phyloP scores from a whole-genome alignment of 179 eudicot genomes.

The Camellia oleifera region DNA sequence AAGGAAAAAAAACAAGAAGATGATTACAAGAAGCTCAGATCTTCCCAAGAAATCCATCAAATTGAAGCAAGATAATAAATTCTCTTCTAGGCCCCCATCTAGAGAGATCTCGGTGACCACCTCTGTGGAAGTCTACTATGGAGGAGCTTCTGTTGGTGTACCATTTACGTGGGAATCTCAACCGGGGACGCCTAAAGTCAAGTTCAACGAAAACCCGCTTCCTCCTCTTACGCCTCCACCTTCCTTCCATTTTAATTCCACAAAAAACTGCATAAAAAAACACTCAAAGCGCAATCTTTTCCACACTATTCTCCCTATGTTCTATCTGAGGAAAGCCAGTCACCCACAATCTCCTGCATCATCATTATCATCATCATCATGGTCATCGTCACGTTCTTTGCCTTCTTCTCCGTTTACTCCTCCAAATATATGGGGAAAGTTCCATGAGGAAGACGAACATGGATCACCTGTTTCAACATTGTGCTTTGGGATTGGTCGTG shows the following conservation, averaged over 20 bases:
- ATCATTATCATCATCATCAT: conserved; percentile 8
- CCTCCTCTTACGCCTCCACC: conserved; percentile 42
- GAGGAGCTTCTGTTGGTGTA: conserved; percentile 22
- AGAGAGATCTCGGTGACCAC: conserved; percentile 12
- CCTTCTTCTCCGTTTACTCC: conserved; percentile 14
- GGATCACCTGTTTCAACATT: conserved; percentile 16
- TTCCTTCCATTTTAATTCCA: conserved; percentile 11
- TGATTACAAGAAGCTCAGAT: conserved; percentile 6
- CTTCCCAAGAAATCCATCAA: conserved; percentile 17
- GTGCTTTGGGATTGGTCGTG: conserved; percentile 20
- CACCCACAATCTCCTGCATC: conserved; percentile 11
- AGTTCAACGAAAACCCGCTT: conserved; percentile 19
- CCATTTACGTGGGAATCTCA: conserved; percentile 38
- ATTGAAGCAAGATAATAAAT: conserved; percentile 2
- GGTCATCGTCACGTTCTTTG: conserved; percentile 13
- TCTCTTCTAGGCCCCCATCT: conserved; percentile 7
- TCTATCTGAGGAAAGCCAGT: conserved; percentile 9
- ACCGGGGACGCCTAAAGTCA: conserved; percentile 36
- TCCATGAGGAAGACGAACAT: not conserved
- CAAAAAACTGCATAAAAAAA: not conserved
- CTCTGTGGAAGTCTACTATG: conserved; percentile 33
- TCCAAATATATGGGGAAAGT: not conserved
- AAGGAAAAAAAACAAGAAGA: not conserved
- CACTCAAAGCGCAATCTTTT: conserved; percentile 9
- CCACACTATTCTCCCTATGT: not conserved